Base-by-base conservation (phyloP, 2,329 filamentous ascomycete species). In the Sordariomycetes sp. region DNA sequence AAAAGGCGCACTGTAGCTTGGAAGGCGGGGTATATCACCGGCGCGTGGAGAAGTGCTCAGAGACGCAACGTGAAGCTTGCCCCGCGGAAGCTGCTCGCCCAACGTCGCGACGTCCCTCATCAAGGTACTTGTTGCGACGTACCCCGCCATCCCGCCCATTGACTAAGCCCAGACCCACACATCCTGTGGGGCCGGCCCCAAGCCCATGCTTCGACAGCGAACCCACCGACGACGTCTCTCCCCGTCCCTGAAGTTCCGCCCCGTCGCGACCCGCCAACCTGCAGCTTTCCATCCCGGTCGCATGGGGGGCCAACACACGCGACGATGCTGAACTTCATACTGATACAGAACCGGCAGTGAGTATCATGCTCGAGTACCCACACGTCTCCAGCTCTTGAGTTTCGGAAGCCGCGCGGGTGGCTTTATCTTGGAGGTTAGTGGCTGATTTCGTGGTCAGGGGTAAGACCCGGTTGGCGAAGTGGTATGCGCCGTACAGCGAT, bases 401-500 rank as follows among this genome's bases (percentile, higher is more conserved):
- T n/a, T n/a, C n/a, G n/a, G n/a, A n/a, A n/a, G n/a, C n/a, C n/a
- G n/a, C n/a, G n/a, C n/a, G n/a, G n/a, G n/a, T n/a, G n/a, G n/a
- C n/a, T n/a, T n/a, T n/a, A n/a, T n/a, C n/a, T n/a, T n/a, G n/a
- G n/a, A n/a, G n/a, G n/a, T n/a, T n/a, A n/a, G 39, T 8, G 7
- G 39, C 39, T 54, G 36, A 48, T 55, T 55, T 42, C 52, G 45
- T 39, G 45, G 3, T 56, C 63, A 96, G 92, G 81, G 94, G 94
- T 74, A 99, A 99, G 78, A 99, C 94, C 65, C 88, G 94, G 65
- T 81, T 99, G 62, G 94, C 94, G 62, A 99, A 99, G 76, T 99
- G 92, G 92, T 99, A 99, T 78, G 89, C 88, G 64, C 92, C 94
- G 61, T 99, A 96, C 77, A 95, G 85, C 74, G 94, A 99, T 78